Percentiles rank a stretch among this genome's conserved stretches.
These are phyloP conservation scores for Neurospora sp. DNA, from an alignment of 495 filamentous ascomycete genomes.

Conservation along the genomic window DNA sequence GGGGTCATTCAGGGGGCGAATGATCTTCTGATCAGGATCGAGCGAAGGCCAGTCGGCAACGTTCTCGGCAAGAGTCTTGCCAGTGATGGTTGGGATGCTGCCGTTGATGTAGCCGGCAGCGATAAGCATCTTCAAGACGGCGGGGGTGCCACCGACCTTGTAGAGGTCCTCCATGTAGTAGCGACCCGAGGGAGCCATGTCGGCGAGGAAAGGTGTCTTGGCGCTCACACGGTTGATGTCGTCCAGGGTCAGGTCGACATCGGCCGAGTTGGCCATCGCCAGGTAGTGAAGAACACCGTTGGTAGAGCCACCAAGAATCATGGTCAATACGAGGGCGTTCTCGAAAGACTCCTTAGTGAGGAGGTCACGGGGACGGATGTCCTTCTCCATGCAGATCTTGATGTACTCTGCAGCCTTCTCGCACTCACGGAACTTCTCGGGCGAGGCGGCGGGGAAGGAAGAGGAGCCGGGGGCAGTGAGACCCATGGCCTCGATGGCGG, in stretches of 20 bases:
- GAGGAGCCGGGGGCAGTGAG: slow-evolving; percentile 83
- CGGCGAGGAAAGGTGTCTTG: slow-evolving; percentile 88
- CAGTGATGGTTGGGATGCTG: slow-evolving; percentile 80
- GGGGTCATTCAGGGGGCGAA: slow-evolving; percentile 69
- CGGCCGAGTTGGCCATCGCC: slow-evolving; percentile 87
- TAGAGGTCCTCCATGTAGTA: slow-evolving; percentile 96
- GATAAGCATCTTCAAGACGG: slow-evolving; percentile 85
- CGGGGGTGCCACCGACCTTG: slow-evolving; percentile 80
- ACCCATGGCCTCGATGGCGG: slow-evolving; percentile 93
- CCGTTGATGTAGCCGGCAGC: slow-evolving; percentile 76
- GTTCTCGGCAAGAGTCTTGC: slow-evolving; percentile 83
- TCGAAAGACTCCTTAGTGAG: slow-evolving; percentile 81
- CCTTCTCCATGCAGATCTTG: slow-evolving; percentile 71
- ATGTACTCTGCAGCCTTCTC: slow-evolving; percentile 80
- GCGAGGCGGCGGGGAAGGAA: slow-evolving; percentile 76
- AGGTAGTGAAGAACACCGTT: slow-evolving; percentile 93
- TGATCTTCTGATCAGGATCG: slow-evolving; percentile 71
- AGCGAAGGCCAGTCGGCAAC: slow-evolving; percentile 72
- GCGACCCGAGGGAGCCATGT: slow-evolving; percentile 78
- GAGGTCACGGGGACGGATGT: slow-evolving; percentile 76
- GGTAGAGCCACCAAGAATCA: slow-evolving; percentile 83
- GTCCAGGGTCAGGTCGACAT: slow-evolving; percentile 71
- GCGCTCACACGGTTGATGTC: slow-evolving; percentile 82
- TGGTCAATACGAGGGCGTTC: slow-evolving; percentile 87
- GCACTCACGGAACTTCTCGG: slow-evolving; percentile 88